Evolutionary conservation across 164 flowering plant genomes (phyloP), one percentile per base, ranked within the genome.

Genomic region (Taxillus chinensis): DNA sequence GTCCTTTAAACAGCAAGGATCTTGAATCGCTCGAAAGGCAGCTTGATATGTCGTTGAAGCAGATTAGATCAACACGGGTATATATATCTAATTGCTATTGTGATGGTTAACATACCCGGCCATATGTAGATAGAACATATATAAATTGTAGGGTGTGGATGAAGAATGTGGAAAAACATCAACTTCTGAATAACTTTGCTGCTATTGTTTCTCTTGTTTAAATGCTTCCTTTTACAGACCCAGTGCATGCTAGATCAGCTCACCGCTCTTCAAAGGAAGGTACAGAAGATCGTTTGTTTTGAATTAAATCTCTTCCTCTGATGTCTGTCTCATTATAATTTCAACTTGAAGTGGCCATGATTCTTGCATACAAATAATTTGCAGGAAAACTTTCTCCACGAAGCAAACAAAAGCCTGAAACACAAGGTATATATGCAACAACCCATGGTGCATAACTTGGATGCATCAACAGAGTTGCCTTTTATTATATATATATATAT

Each of bases 11-110:
- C 69, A 83, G 85, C 78, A 88, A 82, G 73, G 97, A 93, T 68
- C 95, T 93, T 15, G 98, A 93, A 64, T 70, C 84, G 39, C 95
- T 93, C 10, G 98, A 93, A 64, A 83, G 86, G 77, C 96, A 93
- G 76, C 83, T 90, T 45, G 95, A 82, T 71, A 62, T 66, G 68
- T 86, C 97, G 11, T 57, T 93, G 74, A 90, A 84, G 80, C 97
- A 86, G 72, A 90, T 93, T 67, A 77, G 97, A 81, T 82, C 86
- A 53, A 80, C 81, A 6, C 60, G 89, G 77, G 89, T 84, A 77
- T 7, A 4, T 40, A 3, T 2, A 8, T 11, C 11, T 58, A 8
- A 4, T 14, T 5, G 45, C 39, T 40, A 6, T 37, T 5, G 14
- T 8, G 4, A 4, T 8, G 9, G 9, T 48, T 48, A 8, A 48